These are phyloP conservation scores for Crucibulum laeve DNA, from an alignment of 768 basidiomycete genomes.

Conservation along the genomic window DNA sequence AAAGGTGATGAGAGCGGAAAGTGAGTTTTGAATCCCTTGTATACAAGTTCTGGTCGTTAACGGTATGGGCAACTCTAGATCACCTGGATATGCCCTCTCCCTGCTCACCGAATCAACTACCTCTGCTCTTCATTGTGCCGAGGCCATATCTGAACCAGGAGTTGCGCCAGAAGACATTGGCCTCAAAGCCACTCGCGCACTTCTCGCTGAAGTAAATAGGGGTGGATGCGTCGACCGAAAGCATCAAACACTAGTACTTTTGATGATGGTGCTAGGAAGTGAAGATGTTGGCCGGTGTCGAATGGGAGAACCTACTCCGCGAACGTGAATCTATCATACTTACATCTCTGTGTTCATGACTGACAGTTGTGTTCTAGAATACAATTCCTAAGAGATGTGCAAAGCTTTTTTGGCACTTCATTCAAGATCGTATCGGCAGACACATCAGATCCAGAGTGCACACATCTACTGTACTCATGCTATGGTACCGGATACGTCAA, in stretches of 20 bases:
- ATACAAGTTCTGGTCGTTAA: background rate
- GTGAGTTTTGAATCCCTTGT: constrained; percentile 39
- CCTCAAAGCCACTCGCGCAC: constrained; percentile 68
- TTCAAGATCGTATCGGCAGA: constrained; percentile 83
- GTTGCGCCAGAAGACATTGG: constrained; percentile 93
- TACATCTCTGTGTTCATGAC: constrained; percentile 1
- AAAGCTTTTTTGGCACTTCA: constrained; percentile 80
- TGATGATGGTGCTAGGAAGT: constrained; percentile 94
- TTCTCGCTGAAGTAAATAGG: constrained; percentile 72
- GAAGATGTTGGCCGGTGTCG: constrained; percentile 92
- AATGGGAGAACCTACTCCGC: constrained; percentile 77
- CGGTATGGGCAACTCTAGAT: no score
- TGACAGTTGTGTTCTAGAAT: constrained; percentile 46
- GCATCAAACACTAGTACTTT: constrained; percentile 80
- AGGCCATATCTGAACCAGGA: constrained; percentile 79
- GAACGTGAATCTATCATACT: constrained; percentile 58
- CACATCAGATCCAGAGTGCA: constrained; percentile 40
- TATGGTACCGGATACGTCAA: constrained; percentile 93
- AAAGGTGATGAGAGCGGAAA: constrained; percentile 97
- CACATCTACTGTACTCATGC: constrained; percentile 79
- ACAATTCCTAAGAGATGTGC: constrained; percentile 84
- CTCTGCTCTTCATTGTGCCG: constrained; percentile 80
- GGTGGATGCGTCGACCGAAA: constrained; percentile 91
- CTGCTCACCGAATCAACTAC: constrained; percentile 92
- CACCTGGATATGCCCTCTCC: constrained; percentile 92